Conservation (phyloP, 2,329 filamentous ascomycete species). For the Uncinocarpus reesii region DNA sequence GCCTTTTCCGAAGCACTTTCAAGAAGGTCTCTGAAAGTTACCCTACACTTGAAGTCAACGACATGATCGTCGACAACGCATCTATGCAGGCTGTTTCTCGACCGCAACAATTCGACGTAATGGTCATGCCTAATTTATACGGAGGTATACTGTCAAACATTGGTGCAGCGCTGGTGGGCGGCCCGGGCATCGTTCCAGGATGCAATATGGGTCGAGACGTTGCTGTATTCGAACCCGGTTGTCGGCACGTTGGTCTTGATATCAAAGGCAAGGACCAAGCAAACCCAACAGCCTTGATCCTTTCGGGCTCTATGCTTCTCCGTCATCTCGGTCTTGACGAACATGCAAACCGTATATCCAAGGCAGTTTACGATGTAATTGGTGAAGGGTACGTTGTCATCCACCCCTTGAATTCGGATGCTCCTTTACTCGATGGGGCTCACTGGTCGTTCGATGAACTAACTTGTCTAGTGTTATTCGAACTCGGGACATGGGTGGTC, state of each 20-base stretch:
- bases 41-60: slow-evolving; percentile 88
- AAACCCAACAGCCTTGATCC: slow-evolving; percentile 90
- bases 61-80: slow-evolving; percentile 99
- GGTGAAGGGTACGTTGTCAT: slow-evolving; percentile 64
- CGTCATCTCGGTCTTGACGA: slow-evolving; percentile 95
- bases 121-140: slow-evolving; percentile 99
- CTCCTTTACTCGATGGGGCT: background rate
- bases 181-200: slow-evolving; percentile 90
- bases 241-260: slow-evolving; percentile 97
- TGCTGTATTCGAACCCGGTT: slow-evolving; percentile 96
- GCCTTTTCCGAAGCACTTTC: slow-evolving; percentile 97
- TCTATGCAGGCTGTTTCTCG: slow-evolving; percentile 97
- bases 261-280: slow-evolving; percentile 99
- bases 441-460: background rate
- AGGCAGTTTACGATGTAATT: slow-evolving; percentile 66
- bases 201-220: slow-evolving; percentile 99
- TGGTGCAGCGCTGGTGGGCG: slow-evolving; percentile 89
- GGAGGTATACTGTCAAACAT: slow-evolving; percentile 99
- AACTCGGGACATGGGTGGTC: slow-evolving; percentile 93
- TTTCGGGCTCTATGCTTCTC: slow-evolving; percentile 93
- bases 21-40: slow-evolving; percentile 88
- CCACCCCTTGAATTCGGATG: background rate
- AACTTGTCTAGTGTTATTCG: slow-evolving; percentile 42
- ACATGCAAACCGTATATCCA: slow-evolving; percentile 96
- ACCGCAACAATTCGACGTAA: slow-evolving; percentile 97